phyloP scores from a whole-genome alignment of 1,284 basidiomycete species.

The Marasmius sp. region DNA sequence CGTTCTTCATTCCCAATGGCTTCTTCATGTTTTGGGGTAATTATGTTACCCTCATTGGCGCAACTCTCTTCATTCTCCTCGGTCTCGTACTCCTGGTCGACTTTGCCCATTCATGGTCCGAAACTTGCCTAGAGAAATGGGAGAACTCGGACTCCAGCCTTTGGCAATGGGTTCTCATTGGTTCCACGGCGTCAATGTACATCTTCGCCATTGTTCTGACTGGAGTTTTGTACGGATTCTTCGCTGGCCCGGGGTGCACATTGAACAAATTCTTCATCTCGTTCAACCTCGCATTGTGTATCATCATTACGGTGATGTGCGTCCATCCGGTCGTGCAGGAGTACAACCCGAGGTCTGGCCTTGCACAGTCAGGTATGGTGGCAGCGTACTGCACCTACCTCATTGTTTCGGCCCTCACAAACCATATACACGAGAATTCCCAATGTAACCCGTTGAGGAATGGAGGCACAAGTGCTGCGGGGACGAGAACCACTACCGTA shows the following conservation, averaged over 20 bases:
- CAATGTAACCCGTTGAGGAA: constrained; percentile 88
- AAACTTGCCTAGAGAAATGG: constrained; percentile 96
- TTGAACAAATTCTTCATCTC: constrained; percentile 96
- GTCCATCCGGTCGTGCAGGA: constrained; percentile 90
- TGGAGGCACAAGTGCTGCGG: constrained; percentile 52
- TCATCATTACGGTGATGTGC: constrained; percentile 83
- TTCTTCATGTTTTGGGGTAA: constrained; percentile 98
- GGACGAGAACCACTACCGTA: constrained; percentile 84
- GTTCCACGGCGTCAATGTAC: constrained; percentile 92
- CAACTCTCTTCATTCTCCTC: constrained; percentile 92
- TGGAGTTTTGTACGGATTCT: constrained; percentile 89
- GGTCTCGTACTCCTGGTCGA: constrained; percentile 97
- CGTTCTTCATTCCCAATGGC: constrained; percentile 91
- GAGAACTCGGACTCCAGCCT: constrained; percentile 84
- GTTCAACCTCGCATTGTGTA: constrained; percentile 83
- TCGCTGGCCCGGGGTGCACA: constrained; percentile 83
- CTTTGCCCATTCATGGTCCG: constrained; percentile 98
- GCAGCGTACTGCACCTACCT: constrained; percentile 97
- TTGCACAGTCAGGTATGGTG: constrained; percentile 96
- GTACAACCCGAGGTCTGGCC: constrained; percentile 90
- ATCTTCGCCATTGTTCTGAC: constrained; percentile 82
- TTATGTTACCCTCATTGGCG: constrained; percentile 88
- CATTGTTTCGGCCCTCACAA: constrained; percentile 91
- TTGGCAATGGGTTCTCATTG: constrained; percentile 96
- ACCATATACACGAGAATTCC: constrained; percentile 81